Evolutionary conservation across 2,329 filamentous ascomycete species (phyloP).

Genomic region (Botrytis fragariae): DNA sequence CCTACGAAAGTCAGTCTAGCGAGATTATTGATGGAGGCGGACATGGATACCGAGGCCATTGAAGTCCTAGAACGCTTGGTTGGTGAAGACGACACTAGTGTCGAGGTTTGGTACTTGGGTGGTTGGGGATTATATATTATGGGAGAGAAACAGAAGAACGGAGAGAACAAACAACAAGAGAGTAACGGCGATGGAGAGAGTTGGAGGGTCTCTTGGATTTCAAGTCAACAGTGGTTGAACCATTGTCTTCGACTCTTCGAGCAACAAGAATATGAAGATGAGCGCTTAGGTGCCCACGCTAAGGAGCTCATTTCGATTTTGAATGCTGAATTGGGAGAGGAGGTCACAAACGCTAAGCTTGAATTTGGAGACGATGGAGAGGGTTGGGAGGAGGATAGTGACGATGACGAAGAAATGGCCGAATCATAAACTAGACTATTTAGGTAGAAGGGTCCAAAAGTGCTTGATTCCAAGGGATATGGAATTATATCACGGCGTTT

Average conservation of each 20-base stretch:
- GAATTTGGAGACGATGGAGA: constrained; percentile 50
- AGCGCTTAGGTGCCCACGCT: constrained; percentile 71
- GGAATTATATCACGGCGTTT: constrained; percentile 24
- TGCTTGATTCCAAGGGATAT: background rate
- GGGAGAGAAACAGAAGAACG: constrained; percentile 63
- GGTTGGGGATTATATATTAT: constrained; percentile 87
- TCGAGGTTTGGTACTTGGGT: constrained; percentile 95
- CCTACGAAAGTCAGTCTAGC: constrained; percentile 80
- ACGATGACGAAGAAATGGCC: constrained; percentile 54
- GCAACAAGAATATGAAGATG: constrained; percentile 80
- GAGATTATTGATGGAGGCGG: constrained; percentile 84
- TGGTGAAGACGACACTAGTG: constrained; percentile 85
- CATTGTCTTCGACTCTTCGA: constrained; percentile 79
- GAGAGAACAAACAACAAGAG: constrained; percentile 29
- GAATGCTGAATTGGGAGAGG: constrained; percentile 62
- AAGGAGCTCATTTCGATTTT: constrained; percentile 66
- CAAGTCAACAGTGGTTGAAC: constrained; percentile 78
- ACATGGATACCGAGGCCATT: constrained; percentile 80
- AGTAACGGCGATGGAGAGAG: constrained; percentile 44
- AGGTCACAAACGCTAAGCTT: constrained; percentile 55
- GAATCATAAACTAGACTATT: constrained; percentile 40
- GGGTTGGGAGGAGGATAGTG: constrained; percentile 51
- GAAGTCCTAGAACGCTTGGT: constrained; percentile 81
- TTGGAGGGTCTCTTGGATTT: constrained; percentile 58
- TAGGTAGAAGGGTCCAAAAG: background rate